Base-by-base conservation (phyloP, 1,139 yeast genomes). In the Diutina mesorugosa region DNA sequence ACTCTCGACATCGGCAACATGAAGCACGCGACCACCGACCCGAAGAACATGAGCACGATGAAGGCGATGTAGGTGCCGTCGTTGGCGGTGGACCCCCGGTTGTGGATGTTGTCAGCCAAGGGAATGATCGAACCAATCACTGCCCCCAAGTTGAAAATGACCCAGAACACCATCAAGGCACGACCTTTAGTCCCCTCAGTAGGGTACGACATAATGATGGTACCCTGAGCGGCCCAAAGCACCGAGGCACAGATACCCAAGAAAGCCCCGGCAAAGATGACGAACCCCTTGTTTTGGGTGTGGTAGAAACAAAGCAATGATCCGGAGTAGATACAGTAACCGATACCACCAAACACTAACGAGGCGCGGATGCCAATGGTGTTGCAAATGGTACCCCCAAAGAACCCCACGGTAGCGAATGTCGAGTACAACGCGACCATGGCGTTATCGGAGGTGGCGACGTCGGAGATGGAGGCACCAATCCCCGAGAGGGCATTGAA, bases 201-300 rank as follows among this genome's bases (percentile, higher is more conserved):
- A 6, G 86, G 81, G 61, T 83, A 83, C 18, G 82, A 71, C 75
- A 82, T 76, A 62, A 81, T 76, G 55, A 83, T 74, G 51, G 80
- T 71, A 58, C 85, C 84, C 65, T 81, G 86, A 47, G 84, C 84
- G 51, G 83, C 78, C 87, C 87, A 83, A 55, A 81, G 72, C 57
- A 73, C 67, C 45, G 80, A 71, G 6, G 87, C 87, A 67, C 84
- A 77, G 38, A 79, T 59, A 64, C 87, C 87, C 60, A 82, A 73
- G 64, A 75, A 75, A 18, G 85, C 86, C 58, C 85, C 85, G 16
- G 85, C 76, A 59, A 80, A 79, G 57, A 81, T 76, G 57, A 79
- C 81, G 64, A 80, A 82, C 2, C 82, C 85, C 50, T 67, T 68
- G 62, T 80, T 80, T 59, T 71, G 66, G 59, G 72, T 78, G 62